Conservation (phyloP, 1,284 basidiomycete species). For the Omphalotus olearius region DNA sequence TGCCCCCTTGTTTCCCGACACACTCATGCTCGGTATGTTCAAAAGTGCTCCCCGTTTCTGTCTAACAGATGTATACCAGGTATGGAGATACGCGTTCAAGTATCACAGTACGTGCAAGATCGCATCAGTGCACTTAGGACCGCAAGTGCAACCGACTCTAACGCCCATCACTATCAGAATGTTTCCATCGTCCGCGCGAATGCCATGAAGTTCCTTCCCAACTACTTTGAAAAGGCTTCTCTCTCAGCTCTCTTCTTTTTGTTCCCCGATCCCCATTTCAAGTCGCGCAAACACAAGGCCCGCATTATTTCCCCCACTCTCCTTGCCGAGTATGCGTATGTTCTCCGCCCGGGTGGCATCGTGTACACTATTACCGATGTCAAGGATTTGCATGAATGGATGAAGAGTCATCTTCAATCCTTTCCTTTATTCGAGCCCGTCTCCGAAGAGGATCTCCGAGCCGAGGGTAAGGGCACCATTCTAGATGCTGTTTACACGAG, state of each 20-base stretch:
- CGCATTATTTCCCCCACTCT: constrained; percentile 95
- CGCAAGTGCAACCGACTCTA: constrained; percentile 36
- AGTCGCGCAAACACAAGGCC: constrained; percentile 96
- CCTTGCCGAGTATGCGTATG: constrained; percentile 92
- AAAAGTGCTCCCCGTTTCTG: not conserved
- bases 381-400: constrained; percentile 92
- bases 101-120: constrained; percentile 95
- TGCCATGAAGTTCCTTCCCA: constrained; percentile 98
- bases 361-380: constrained; percentile 99
- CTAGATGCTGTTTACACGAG: constrained; percentile 79
- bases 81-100: constrained; percentile 96
- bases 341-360: constrained; percentile 87
- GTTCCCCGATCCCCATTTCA: constrained; percentile 99
- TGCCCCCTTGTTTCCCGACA: constrained; percentile 89
- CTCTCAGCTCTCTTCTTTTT: constrained; percentile 95
- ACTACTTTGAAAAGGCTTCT: constrained; percentile 92
- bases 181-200: constrained; percentile 94
- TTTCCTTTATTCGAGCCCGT: constrained; percentile 88
- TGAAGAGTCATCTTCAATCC: constrained; percentile 80
- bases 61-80: constrained; percentile 49
- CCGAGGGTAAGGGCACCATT: constrained; percentile 68
- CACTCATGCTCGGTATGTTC: constrained; percentile 86
- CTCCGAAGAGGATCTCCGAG: constrained; percentile 69
- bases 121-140: constrained; percentile 83
- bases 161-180: constrained; percentile 70